Conservation (phyloP, 169 alveolate species). For the Plasmodium chabaudi region DNA sequence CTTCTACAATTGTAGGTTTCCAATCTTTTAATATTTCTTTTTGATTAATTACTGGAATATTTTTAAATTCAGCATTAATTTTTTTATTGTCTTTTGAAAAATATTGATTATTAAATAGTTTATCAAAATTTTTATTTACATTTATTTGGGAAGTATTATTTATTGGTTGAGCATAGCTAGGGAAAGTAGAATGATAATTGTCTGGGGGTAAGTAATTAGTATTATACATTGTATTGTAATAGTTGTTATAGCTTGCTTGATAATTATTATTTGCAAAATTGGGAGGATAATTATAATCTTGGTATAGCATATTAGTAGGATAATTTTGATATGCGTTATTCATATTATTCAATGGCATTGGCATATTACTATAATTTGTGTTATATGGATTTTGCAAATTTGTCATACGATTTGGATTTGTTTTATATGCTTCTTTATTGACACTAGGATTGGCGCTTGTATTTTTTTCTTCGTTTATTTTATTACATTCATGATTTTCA, state of each 20-base stretch:
- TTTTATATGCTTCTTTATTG: neutral
- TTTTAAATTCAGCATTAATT: slow-evolving; percentile 21
- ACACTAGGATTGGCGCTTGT: neutral
- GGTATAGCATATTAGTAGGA: too few relatives aligned
- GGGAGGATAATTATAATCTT: too few relatives aligned
- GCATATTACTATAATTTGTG: neutral
- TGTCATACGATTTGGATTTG: neutral
- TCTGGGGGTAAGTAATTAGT: too few relatives aligned
- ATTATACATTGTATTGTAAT: too few relatives aligned
- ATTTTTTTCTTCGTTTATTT: neutral
- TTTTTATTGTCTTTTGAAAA: slow-evolving; percentile 42
- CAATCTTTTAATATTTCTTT: slow-evolving; percentile 52
- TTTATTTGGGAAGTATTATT: neutral
- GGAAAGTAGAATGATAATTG: too few relatives aligned
- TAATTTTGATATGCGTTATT: neutral
- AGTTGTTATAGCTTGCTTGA: too few relatives aligned
- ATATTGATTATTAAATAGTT: slow-evolving; percentile 6
- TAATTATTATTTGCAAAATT: too few relatives aligned
- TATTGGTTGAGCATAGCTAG: neutral
- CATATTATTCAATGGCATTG: neutral
- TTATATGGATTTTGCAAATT: neutral
- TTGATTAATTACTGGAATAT: slow-evolving; percentile 53
- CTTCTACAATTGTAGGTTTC: slow-evolving; percentile 55
- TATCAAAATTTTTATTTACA: slow-evolving; percentile 7
- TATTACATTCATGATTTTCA: neutral